These are phyloP conservation scores for Furcasterigmium furcatum DNA, from an alignment of 2,329 filamentous ascomycete genomes.

Conservation along the genomic window DNA sequence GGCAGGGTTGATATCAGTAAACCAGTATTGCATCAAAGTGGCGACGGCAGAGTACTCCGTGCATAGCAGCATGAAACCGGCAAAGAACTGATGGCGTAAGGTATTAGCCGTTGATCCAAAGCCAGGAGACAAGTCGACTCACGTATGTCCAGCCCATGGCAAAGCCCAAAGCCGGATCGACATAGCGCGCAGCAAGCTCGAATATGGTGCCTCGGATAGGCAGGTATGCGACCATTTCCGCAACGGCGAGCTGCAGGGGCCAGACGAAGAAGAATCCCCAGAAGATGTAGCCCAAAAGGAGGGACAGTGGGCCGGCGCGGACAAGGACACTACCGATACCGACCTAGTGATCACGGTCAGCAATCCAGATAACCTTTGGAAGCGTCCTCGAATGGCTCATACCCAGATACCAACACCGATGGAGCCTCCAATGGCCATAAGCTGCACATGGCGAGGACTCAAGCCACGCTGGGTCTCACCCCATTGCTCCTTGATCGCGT, in stretches of 20 bases:
- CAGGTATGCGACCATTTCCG: conserved; percentile 56
- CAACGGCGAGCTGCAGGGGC: conserved; percentile 42
- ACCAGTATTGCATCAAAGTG: conserved; percentile 41
- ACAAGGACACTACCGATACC: conserved; percentile 39
- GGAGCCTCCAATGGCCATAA: conserved; percentile 47
- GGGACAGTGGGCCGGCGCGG: conserved; percentile 37
- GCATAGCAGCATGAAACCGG: conserved; percentile 40
- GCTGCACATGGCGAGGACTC: conserved; percentile 40
- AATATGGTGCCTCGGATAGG: conserved; percentile 54
- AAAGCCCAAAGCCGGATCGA: conserved; percentile 56
- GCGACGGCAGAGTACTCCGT: conserved; percentile 41
- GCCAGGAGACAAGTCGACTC: not conserved
- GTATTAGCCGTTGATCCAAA: too few species aligned
- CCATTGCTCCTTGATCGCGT: conserved; percentile 14
- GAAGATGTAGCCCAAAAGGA: conserved; percentile 39
- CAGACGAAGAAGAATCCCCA: conserved; percentile 42
- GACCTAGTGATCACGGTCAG: conserved; percentile 17
- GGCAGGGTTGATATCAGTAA: not conserved
- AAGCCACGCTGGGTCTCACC: conserved; percentile 29
- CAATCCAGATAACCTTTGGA: not conserved
- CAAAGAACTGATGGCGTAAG: conserved; percentile 25
- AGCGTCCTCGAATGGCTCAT: not conserved
- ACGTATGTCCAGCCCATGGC: conserved; percentile 43
- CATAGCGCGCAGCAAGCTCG: conserved; percentile 50
- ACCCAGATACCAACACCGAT: conserved; percentile 41